These are phyloP conservation scores for Pyrenophora graminea DNA, from an alignment of 2,329 filamentous ascomycete species.

Conservation along the genomic window DNA sequence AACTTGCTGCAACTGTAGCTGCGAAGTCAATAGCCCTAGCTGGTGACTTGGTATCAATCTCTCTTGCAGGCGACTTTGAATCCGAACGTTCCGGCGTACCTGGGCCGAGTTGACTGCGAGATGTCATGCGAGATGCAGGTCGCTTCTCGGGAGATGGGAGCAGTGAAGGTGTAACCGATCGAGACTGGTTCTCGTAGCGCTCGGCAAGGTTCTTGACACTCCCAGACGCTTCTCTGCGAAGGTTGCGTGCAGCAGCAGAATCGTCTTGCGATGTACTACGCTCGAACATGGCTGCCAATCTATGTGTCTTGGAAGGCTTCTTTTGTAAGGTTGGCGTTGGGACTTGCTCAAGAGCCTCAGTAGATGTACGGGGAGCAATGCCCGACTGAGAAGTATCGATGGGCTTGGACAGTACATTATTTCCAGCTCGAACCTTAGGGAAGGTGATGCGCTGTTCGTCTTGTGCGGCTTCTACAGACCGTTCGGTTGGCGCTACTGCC, in stretches of 20 bases:
- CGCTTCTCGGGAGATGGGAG: conserved; percentile 19
- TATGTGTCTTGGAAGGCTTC: conserved; percentile 47
- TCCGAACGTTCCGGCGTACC: conserved; percentile 32
- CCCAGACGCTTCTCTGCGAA: conserved; percentile 21
- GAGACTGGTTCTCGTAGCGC: conserved; percentile 29
- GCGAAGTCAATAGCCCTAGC: conserved; percentile 52
- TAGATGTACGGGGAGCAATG: not conserved
- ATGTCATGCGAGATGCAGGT: conserved; percentile 20
- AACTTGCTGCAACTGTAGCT: conserved; percentile 52
- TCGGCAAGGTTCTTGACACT: conserved; percentile 31
- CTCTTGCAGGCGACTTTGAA: conserved; percentile 36
- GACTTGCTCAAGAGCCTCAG: conserved; percentile 17
- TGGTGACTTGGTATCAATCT: conserved; percentile 41
- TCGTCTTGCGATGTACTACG: conserved; percentile 23
- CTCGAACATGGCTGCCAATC: conserved; percentile 40
- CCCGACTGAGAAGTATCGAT: not conserved
- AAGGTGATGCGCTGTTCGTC: not conserved
- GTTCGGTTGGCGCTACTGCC: not conserved
- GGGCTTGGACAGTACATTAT: not conserved
- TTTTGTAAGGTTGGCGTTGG: conserved; percentile 34
- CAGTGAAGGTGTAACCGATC: conserved; percentile 24
- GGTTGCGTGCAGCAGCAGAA: conserved; percentile 9
- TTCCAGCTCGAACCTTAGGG: not conserved
- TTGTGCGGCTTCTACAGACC: not conserved
- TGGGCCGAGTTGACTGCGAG: conserved; percentile 18